Evolutionary conservation across 1,139 yeast species (phyloP).

Genomic region (Scheffersomyces insectosa): DNA sequence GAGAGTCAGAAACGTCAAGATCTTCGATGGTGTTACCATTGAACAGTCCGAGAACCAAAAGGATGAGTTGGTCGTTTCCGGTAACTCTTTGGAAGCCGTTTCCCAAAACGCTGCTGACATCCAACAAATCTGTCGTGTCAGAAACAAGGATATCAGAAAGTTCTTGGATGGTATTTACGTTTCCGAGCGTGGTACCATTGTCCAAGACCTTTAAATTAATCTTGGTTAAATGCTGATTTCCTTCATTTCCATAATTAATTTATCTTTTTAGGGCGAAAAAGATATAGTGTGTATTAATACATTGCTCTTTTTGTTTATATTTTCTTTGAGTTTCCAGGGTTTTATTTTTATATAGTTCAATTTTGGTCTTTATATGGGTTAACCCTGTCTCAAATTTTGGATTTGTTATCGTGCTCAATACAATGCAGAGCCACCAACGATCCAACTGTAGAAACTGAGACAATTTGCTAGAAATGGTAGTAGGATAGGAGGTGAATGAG

Average conservation of each 20-base stretch:
- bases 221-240: slow-evolving; percentile 4
- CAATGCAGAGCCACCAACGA: slow-evolving; percentile 66
- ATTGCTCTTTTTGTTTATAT: slow-evolving; percentile 19
- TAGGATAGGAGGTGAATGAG: no score
- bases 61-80: slow-evolving; percentile 90
- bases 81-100: slow-evolving; percentile 97
- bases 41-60: slow-evolving; percentile 82
- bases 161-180: slow-evolving; percentile 99
- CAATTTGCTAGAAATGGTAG: no score
- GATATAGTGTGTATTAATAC: slow-evolving; percentile 22
- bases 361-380: slow-evolving; percentile 30
- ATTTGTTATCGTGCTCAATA: slow-evolving; percentile 55
- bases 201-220: slow-evolving; percentile 52
- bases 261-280: not conserved
- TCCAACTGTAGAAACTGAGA: slow-evolving; percentile 31
- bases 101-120: slow-evolving; percentile 98
- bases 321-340: slow-evolving; percentile 14
- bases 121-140: slow-evolving; percentile 97
- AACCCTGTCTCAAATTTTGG: slow-evolving; percentile 43
- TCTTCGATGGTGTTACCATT: slow-evolving; percentile 85
- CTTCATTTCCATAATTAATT: slow-evolving; percentile 4
- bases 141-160: slow-evolving; percentile 99
- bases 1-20: slow-evolving; percentile 84
- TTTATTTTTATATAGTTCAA: slow-evolving; percentile 34
- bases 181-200: slow-evolving; percentile 91